Percentiles rank a stretch among this genome's conserved stretches.
These are phyloP conservation scores for Brassica carinata DNA, from an alignment of 345 rosid genomes.

Conservation along the genomic window DNA sequence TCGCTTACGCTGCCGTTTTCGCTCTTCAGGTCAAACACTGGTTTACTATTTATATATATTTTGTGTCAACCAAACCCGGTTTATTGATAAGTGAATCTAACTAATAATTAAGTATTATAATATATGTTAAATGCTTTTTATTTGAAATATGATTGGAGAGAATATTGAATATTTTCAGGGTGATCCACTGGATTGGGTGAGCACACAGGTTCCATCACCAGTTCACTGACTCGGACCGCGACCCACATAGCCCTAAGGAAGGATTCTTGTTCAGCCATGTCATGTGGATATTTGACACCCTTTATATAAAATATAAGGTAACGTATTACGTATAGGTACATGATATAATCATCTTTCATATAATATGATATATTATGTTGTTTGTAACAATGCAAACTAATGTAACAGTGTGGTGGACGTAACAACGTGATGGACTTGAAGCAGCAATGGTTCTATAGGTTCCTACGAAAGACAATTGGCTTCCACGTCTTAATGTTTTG, in stretches of 20 bases:
- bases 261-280: conserved; percentile 91
- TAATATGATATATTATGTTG: neutral
- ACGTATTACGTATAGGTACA: neutral
- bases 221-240: conserved; percentile 76
- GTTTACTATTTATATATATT: neutral
- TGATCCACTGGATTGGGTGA: conserved; percentile 86
- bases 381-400: neutral
- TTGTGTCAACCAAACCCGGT: neutral
- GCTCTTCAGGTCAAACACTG: conserved; percentile 65
- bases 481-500: conserved; percentile 66
- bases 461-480: conserved; percentile 55
- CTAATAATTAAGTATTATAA: neutral
- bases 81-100: neutral
- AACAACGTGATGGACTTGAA: conserved; percentile 82
- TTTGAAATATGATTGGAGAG: neutral
- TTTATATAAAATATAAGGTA: conserved; percentile 55
- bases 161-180: conserved; percentile 32
- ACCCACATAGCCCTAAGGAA: conserved; percentile 86
- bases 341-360: neutral
- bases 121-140: neutral
- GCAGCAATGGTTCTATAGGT: conserved; percentile 73
- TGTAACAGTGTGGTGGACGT: conserved; percentile 45
- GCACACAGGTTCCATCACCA: conserved; percentile 91
- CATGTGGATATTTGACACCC: conserved; percentile 71
- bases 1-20: conserved; percentile 69